Base-by-base conservation (phyloP, 2,329 filamentous ascomycete species). In the Fusarium guadeloupense region DNA sequence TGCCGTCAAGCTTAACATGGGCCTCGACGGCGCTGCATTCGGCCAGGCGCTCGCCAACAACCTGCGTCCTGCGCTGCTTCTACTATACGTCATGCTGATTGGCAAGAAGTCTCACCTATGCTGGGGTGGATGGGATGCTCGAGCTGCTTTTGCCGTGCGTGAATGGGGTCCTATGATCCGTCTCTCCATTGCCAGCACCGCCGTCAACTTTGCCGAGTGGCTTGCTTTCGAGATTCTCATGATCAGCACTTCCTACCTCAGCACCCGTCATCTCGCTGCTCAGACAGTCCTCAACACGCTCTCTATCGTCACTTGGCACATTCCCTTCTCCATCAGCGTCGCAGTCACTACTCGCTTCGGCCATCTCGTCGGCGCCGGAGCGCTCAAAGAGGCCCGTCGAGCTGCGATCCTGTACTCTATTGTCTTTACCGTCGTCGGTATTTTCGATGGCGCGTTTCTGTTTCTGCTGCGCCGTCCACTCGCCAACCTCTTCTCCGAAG, bases 11-110 rank as follows among this genome's bases (percentile, higher is more conserved):
- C 39, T 78, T 8, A 72, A 57, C 5, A 78, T 82, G 79, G 79
- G 81, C 3, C 78, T 85, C 9, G 76, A 77, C 2, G 83, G 83
- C 8, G 82, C 83, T 1, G 81, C 83, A 0, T 69, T 84, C 6
- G 81, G 80, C 12, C 77, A 77, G 7, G 82, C 82, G 0, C 61
- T 83, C 2, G 79, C 79, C 16, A 81, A 83, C 50, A 76, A 80
- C 47, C 71, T 84, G 12, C 77, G 82, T 2, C 80, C 80, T 2
- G 28, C 81, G 0, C 68, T 84, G 6, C 75, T 85, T 10, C 72
- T 81, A 39, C 53, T 78, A 3, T 84, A 84, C 58, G 71, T 78
- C 20, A 69, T 79, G 19, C 72, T 78, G 49, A 74, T 79, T 52
- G 78, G 78, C 4, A 73, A 77, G 33, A 46, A 61, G 16, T 68